These are phyloP conservation scores for Dipsacomyces acuminosporus DNA, from an alignment of 371 early-diverging fungal species.

Conservation along the genomic window DNA sequence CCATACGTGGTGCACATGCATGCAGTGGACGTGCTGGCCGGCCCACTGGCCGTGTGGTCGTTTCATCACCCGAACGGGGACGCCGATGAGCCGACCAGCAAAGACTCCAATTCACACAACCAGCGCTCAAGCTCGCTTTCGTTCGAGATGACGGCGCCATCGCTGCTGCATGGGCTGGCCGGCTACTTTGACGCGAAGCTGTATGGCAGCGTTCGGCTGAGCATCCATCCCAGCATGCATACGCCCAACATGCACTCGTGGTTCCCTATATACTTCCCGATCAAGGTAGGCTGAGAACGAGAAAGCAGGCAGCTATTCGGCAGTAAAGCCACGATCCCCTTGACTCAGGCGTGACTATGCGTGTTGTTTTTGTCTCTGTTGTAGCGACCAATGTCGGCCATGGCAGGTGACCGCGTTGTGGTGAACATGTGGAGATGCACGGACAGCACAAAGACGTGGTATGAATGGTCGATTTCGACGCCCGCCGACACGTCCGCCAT, in stretches of 20 bases:
- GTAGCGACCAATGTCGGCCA: slow-evolving; percentile 64
- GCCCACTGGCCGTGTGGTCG: slow-evolving; percentile 69
- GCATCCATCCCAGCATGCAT: slow-evolving; percentile 80
- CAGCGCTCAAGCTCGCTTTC: slow-evolving; percentile 52
- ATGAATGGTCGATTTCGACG: slow-evolving; percentile 73
- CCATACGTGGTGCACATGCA: slow-evolving; percentile 93
- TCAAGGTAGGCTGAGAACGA: slow-evolving; percentile 55
- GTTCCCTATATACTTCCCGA: slow-evolving; percentile 95
- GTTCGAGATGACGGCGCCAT: slow-evolving; percentile 56
- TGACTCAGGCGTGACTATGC: too few species aligned
- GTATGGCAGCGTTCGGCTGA: slow-evolving; percentile 77
- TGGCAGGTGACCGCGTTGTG: slow-evolving; percentile 53
- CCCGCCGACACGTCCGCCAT: slow-evolving; percentile 23
- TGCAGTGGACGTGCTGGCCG: slow-evolving; percentile 60
- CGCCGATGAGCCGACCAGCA: slow-evolving; percentile 43
- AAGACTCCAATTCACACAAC: slow-evolving; percentile 69
- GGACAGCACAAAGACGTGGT: slow-evolving; percentile 81
- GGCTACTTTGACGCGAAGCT: slow-evolving; percentile 91
- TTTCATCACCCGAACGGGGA: slow-evolving; percentile 70
- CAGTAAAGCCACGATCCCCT: not conserved
- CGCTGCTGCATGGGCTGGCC: slow-evolving; percentile 86
- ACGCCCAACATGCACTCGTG: slow-evolving; percentile 92
- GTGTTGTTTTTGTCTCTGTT: not conserved
- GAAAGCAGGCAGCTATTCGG: not conserved
- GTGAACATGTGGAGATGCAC: slow-evolving; percentile 84